These are phyloP conservation scores for Lichtheimia corymbifera DNA, from an alignment of 371 early-diverging fungal genomes.

Conservation along the genomic window DNA sequence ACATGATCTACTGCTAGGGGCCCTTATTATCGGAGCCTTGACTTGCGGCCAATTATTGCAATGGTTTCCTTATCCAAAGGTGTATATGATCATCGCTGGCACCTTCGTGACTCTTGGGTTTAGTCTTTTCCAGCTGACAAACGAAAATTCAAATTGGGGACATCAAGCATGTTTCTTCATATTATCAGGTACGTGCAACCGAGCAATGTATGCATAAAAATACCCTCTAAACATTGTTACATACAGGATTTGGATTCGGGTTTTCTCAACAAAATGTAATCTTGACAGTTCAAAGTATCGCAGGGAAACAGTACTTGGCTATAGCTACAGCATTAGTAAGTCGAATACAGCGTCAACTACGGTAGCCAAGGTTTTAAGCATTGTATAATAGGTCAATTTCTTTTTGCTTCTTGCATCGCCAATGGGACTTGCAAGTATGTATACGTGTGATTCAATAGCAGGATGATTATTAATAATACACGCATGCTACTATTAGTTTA, in stretches of 20 bases:
- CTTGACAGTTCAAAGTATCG: conserved; percentile 57
- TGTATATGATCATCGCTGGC: conserved; percentile 30
- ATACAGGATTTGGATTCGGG: conserved; percentile 53
- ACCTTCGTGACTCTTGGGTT: conserved; percentile 35
- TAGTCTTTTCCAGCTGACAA: conserved; percentile 41
- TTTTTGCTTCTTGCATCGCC: too few species aligned
- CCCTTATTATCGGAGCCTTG: conserved; percentile 32
- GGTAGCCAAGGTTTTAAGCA: background rate
- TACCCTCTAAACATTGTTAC: background rate
- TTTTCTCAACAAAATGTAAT: conserved; percentile 62
- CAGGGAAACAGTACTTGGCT: conserved; percentile 54
- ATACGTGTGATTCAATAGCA: background rate
- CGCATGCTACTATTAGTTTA: conserved; percentile 12
- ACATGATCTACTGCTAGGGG: too few species aligned
- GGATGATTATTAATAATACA: background rate
- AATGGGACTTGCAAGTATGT: background rate
- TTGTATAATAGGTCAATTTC: background rate
- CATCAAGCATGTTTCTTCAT: conserved; percentile 42
- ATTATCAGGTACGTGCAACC: conserved; percentile 22
- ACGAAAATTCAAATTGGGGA: conserved; percentile 34
- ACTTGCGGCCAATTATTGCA: conserved; percentile 24
- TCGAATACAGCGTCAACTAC: background rate
- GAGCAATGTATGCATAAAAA: background rate
- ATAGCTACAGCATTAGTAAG: conserved; percentile 59
- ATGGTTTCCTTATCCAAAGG: conserved; percentile 26